A percentile compares a stretch with the other conserved stretches of the same genome.
Conservation (phyloP, 73 alveolate species). For the Uronychia binucleata region DNA sequence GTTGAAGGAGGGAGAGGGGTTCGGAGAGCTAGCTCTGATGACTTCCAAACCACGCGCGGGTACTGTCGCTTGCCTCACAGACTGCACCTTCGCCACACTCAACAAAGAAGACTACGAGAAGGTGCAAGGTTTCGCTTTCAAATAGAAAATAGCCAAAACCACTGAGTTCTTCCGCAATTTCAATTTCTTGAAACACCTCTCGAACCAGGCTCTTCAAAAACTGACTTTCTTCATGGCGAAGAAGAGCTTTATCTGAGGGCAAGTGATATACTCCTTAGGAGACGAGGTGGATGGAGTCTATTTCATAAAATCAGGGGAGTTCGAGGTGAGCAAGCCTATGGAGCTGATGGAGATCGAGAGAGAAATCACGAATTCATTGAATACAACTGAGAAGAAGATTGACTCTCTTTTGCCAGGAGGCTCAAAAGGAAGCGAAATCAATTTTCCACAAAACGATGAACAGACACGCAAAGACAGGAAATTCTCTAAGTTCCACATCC, state of each 20-base stretch:
- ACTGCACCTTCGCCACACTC: slow-evolving; percentile 34
- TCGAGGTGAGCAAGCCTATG: background rate
- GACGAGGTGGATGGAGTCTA: background rate
- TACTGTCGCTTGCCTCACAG: slow-evolving; percentile 15
- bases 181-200: slow-evolving; percentile 20
- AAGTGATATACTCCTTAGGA: background rate
- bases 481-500: too few species aligned
- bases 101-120: slow-evolving; percentile 48
- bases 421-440: too few species aligned
- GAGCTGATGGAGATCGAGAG: background rate
- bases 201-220: slow-evolving; percentile 10
- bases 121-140: slow-evolving; percentile 38
- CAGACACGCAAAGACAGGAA: background rate
- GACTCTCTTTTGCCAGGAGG: background rate
- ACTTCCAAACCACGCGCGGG: slow-evolving; percentile 66
- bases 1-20: slow-evolving; percentile 24
- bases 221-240: background rate
- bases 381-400: background rate
- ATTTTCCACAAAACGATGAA: background rate
- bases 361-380: background rate
- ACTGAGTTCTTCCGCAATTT: slow-evolving; percentile 41
- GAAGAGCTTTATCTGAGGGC: background rate
- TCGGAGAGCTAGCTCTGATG: slow-evolving; percentile 66
- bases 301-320: background rate
- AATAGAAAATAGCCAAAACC: slow-evolving; percentile 28